Conservation (phyloP, 331 rosid species). For the Rhamnella rubrinervis region DNA sequence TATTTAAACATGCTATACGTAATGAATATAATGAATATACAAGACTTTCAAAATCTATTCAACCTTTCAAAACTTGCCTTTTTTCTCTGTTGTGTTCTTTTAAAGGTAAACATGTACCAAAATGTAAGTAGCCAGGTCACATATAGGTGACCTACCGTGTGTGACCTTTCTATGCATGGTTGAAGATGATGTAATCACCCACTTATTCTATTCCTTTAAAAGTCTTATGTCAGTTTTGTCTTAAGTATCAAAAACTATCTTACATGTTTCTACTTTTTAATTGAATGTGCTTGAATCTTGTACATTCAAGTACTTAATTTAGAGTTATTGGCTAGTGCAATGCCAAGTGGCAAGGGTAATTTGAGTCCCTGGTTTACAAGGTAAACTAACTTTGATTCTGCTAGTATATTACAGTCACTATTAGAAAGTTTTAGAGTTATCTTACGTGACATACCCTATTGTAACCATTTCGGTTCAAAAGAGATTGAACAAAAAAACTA, state of each 20-base stretch:
- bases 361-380: neutral
- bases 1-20: no score
- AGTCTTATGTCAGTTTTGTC: neutral
- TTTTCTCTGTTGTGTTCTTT: no score
- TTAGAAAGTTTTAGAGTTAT: no score
- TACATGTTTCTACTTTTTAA: neutral
- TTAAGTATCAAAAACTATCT: neutral
- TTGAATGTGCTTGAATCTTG: neutral
- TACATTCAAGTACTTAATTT: neutral
- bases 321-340: neutral
- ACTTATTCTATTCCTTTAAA: conserved; percentile 7
- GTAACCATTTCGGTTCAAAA: no score
- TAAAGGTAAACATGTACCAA: conserved; percentile 1
- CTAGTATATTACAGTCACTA: no score
- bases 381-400: neutral
- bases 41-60: no score
- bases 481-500: no score
- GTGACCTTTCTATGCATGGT: neutral
- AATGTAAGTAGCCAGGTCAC: neutral
- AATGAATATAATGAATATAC: no score
- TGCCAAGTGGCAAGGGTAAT: neutral
- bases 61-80: no score
- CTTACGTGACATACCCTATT: no score
- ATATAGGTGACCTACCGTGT: no score
- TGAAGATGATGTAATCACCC: conserved; percentile 17